These are phyloP conservation scores for Sindora glabra DNA, from an alignment of 306 rosid species.

Conservation along the genomic window DNA sequence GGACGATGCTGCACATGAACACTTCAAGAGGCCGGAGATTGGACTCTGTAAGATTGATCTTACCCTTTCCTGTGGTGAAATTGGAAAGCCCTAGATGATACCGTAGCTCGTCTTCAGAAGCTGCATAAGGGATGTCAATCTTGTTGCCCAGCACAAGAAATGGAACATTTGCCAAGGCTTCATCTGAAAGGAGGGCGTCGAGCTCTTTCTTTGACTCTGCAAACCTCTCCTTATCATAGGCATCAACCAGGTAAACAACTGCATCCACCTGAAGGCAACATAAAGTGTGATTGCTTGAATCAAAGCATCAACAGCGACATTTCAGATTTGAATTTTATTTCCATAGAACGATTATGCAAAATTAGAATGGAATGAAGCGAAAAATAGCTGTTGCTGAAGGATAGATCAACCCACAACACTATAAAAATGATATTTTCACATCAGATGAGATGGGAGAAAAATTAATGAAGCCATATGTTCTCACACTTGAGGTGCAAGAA, in stretches of 20 bases:
- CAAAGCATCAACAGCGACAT: not conserved
- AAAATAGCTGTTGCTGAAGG: not conserved
- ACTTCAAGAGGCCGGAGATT: constrained; percentile 75
- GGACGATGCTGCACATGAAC: constrained; percentile 89
- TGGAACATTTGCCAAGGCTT: constrained; percentile 56
- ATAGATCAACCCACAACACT: not conserved
- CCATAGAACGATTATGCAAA: no score
- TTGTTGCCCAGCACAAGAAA: constrained; percentile 81
- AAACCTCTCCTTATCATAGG: constrained; percentile 69
- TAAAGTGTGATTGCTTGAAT: constrained; percentile 11
- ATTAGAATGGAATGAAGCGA: not conserved
- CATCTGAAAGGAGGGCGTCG: constrained; percentile 66
- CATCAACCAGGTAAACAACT: constrained; percentile 72
- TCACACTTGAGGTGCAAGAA: not conserved
- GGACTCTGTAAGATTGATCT: constrained; percentile 52
- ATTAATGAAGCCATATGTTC: not conserved
- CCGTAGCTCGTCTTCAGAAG: constrained; percentile 79
- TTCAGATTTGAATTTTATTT: no score
- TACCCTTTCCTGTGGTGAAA: constrained; percentile 81
- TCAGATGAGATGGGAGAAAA: not conserved
- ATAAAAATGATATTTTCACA: not conserved
- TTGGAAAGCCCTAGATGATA: constrained; percentile 62
- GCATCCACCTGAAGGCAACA: constrained; percentile 56
- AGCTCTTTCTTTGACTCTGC: constrained; percentile 75
- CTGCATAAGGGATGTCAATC: constrained; percentile 75